Evolutionary conservation across 1,284 basidiomycete genomes (phyloP), one percentile per base, ranked within the genome.

Genomic region (Boletus semigastroideus): DNA sequence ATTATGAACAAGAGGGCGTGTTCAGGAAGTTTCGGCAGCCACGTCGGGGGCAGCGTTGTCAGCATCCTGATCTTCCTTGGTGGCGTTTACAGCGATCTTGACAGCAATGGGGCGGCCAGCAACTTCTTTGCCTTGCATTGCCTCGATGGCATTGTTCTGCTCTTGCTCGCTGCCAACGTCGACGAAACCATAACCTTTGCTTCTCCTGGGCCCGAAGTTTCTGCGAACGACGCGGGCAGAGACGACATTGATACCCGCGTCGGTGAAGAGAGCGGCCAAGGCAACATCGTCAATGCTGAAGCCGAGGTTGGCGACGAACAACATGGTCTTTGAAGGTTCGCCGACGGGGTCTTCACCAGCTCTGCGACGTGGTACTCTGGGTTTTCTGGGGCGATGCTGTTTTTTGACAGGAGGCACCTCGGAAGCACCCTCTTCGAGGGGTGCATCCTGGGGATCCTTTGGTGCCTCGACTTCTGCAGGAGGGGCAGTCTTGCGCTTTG

Each of bases 301-400:
- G 36, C 92, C 90, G 52, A 97, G 90, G 78, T 97, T 97, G 72
- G 93, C 93, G 57, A 97, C 94, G 63, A 97, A 97, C 58, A 97
- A 77, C 71, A 92, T 86, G 57, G 79, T 90, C 81, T 91, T 86
- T 65, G 86, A 90, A 36, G 83, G 87, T 66, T 90, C 87, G 60
- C 91, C 91, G 52, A 76, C 76, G 31, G 90, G 89, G 52, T 87
- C 86, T 70, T 90, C 85, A 51, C 87, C 89, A 31, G 78, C 79
- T 36, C 85, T 78, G 61, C 87, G 89, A 49, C 83, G 84, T 44
- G 78, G 76, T 17, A 74, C 61, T 67, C 78, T 84, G 58, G 79
- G 76, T 71, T 83, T 90, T 67, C 83, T 85, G 52, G 74, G 68
- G 57, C 82, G 81, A 58, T 76, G 71, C 55, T 80, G 77, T 70